Conservation (phyloP, 108 stramenopile genomes). For the Fistulifera pelliculosa region DNA sequence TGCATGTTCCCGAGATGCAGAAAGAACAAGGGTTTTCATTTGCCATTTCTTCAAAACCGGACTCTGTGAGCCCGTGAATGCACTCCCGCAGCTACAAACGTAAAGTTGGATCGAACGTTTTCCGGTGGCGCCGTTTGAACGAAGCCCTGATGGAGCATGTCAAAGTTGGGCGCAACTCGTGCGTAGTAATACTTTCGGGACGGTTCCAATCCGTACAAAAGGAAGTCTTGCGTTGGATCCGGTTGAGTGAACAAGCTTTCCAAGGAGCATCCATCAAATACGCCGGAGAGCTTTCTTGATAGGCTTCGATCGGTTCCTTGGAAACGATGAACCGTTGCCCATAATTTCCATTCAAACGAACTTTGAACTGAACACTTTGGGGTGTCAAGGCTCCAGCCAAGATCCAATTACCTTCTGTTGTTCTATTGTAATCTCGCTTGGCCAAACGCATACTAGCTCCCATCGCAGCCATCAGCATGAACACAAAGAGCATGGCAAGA, state of each 20-base stretch:
- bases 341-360: slow-evolving; percentile 25
- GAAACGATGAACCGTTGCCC: slow-evolving; percentile 20
- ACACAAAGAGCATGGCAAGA: no score
- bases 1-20: slow-evolving; percentile 50
- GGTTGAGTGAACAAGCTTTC: slow-evolving; percentile 12
- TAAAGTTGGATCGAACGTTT: slow-evolving; percentile 34
- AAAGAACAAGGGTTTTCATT: slow-evolving; percentile 24
- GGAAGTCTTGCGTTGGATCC: slow-evolving; percentile 12
- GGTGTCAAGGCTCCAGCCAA: slow-evolving; percentile 37
- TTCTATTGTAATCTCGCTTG: slow-evolving; percentile 23
- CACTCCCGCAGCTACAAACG: slow-evolving; percentile 37
- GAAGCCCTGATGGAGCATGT: slow-evolving; percentile 25
- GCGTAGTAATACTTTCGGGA: slow-evolving; percentile 25
- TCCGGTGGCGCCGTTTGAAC: slow-evolving; percentile 14
- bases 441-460: slow-evolving; percentile 6
- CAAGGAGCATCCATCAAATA: slow-evolving; percentile 13
- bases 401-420: slow-evolving; percentile 29
- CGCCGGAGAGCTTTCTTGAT: slow-evolving; percentile 18
- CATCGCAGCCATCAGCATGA: no score
- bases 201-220: slow-evolving; percentile 17
- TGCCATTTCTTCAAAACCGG: slow-evolving; percentile 20
- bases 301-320: slow-evolving; percentile 20
- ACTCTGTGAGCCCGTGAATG: slow-evolving; percentile 28
- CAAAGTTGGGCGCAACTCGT: slow-evolving; percentile 18
- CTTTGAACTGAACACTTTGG: slow-evolving; percentile 31